These are phyloP conservation scores for Chrysoporthe deuterocubensis DNA, from an alignment of 2,329 filamentous ascomycete genomes.

Conservation along the genomic window DNA sequence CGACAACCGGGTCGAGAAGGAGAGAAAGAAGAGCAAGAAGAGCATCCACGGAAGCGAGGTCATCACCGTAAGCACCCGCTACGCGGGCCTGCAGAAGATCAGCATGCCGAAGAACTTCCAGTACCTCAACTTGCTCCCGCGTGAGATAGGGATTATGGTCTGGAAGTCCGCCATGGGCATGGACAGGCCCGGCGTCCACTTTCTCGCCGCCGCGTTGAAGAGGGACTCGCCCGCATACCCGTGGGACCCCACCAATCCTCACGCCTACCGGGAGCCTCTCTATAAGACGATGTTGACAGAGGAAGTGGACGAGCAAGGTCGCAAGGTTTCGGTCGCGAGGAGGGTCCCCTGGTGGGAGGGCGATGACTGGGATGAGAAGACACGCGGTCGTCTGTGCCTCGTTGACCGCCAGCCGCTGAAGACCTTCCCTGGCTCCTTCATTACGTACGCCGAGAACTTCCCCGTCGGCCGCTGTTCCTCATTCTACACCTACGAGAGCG, in stretches of 20 bases:
- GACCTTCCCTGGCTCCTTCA: not conserved
- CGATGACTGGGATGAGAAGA: not conserved
- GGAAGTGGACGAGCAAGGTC: not conserved
- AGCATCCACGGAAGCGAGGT: no score
- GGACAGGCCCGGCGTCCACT: not conserved
- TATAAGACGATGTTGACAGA: not conserved
- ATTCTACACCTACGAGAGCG: not conserved
- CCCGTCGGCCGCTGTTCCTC: not conserved
- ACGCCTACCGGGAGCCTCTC: not conserved
- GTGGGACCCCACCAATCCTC: not conserved
- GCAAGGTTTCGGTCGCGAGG: not conserved
- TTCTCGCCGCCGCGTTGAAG: not conserved
- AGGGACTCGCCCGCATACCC: not conserved
- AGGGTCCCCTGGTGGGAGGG: not conserved
- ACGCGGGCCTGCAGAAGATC: not conserved
- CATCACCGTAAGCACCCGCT: no score
- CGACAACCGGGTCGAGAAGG: no score
- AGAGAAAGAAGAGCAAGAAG: no score
- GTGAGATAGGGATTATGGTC: not conserved
- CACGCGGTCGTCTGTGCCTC: not conserved
- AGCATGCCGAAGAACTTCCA: not conserved
- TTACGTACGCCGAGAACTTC: not conserved
- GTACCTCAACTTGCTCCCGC: not conserved
- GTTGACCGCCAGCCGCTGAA: not conserved
- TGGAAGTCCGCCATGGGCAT: not conserved